Evolutionary conservation across 495 filamentous ascomycete species (phyloP).

Genomic region (Tuber magnatum): DNA sequence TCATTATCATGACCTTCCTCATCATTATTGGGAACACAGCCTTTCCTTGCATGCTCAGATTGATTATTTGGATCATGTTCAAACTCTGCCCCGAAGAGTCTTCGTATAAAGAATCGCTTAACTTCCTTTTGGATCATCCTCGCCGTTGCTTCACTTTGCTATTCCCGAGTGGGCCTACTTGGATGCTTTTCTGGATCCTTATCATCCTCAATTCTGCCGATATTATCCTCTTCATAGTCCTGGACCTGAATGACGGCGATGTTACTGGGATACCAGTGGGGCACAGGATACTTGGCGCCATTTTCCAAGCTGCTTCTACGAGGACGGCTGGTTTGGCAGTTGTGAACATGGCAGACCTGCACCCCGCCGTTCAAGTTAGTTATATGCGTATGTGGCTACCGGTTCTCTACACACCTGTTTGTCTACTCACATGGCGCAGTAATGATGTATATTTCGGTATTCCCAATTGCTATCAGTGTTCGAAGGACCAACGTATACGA

Average conservation of each 20-base stretch:
- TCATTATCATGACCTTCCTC: conserved; percentile 57
- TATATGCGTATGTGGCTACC: conserved; percentile 45
- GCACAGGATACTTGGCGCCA: conserved; percentile 50
- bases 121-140: conserved; percentile 55
- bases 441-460: conserved; percentile 65
- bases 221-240: conserved; percentile 54
- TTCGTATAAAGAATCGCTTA: conserved; percentile 47
- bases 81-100: conserved; percentile 48
- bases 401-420: background rate
- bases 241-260: conserved; percentile 49
- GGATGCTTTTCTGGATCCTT: conserved; percentile 56
- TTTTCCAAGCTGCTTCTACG: conserved; percentile 56
- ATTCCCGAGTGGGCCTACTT: conserved; percentile 55
- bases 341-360: conserved; percentile 52
- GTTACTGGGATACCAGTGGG: conserved; percentile 45
- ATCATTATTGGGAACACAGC: conserved; percentile 70
- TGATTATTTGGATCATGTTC: conserved; percentile 58
- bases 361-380: conserved; percentile 56
- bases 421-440: conserved; percentile 42
- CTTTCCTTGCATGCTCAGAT: conserved; percentile 65
- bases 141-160: conserved; percentile 59
- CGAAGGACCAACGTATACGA: conserved; percentile 69
- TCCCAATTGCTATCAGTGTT: conserved; percentile 57
- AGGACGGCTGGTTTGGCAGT: conserved; percentile 55
- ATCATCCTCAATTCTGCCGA: conserved; percentile 53